phyloP scores from a whole-genome alignment of 2,329 filamentous ascomycete genomes.

The Penicillium griseofulvum region DNA sequence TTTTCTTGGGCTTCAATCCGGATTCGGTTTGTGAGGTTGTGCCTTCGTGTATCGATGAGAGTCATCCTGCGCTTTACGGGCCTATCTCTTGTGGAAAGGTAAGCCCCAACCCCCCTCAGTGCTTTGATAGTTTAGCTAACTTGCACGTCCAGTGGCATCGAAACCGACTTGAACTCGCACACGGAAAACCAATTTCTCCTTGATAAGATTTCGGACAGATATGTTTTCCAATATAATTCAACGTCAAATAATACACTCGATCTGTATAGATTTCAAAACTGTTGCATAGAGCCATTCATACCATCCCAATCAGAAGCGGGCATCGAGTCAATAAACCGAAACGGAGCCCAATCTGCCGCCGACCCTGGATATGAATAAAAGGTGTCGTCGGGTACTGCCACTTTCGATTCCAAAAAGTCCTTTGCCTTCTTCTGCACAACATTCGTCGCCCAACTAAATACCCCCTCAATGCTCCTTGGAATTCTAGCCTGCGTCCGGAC shows the following conservation, averaged over 20 bases:
- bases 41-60: constrained; percentile 47
- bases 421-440: constrained; percentile 7
- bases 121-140: background rate
- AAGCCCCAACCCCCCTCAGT: background rate
- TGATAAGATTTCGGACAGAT: background rate
- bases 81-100: constrained; percentile 52
- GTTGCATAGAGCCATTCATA: constrained; percentile 3
- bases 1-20: constrained; percentile 57
- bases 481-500: constrained; percentile 7
- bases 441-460: constrained; percentile 9
- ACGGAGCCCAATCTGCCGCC: constrained; percentile 9
- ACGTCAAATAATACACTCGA: background rate
- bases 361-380: constrained; percentile 5
- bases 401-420: constrained; percentile 4
- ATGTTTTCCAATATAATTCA: background rate
- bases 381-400: background rate
- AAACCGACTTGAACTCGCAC: constrained; percentile 18
- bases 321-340: constrained; percentile 10
- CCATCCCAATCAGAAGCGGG: constrained; percentile 3
- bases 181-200: background rate
- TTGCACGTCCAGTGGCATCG: constrained; percentile 21
- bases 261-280: background rate
- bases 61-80: constrained; percentile 51
- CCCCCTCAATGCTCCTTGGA: constrained; percentile 8
- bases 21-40: constrained; percentile 46